Base-by-base conservation (phyloP, 2,329 filamentous ascomycete genomes). In the Escovopsis sp. region DNA sequence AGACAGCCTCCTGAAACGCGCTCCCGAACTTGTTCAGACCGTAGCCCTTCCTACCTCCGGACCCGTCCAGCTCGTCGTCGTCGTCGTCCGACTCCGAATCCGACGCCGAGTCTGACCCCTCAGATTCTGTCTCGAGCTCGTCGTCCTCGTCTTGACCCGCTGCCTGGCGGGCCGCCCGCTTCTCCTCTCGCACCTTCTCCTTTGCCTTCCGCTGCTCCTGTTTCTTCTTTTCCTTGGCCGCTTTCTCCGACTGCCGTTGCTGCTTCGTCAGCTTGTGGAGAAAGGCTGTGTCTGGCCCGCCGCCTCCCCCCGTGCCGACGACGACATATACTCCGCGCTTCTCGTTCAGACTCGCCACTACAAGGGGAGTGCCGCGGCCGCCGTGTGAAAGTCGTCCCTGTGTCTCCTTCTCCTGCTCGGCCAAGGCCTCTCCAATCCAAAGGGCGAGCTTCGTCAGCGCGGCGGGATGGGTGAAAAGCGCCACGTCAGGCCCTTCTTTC, bases 1-100 rank as follows among this genome's bases (percentile, higher is more conserved):
- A 73, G 2, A 94, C 82, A 1, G 96, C 90, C 51, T 94, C 86
- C 54, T 94, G 86, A 56, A 98, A 98, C 3, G 90, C 88, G 48
- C 79, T 86, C 7, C 90, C 90, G 50, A 98, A 98, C 34, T 81
- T 75, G 58, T 96, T 98, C 35, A 83, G 62, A 2, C 87, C 80
- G 36, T 82, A 80, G 0, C 79, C 77, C 41, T 72, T 72, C 33
- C 70, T 70, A 26, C 63, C 63, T 13, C 61, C 61, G 27, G 60
- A 59, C 27, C 70, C 68, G 7, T 68, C 63, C 6, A 72, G 72
- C 4, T 71, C 54, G 6, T 67, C 66, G 4, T 66, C 50, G 7
- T 67, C 58, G 4, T 53, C 54, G 6, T 63, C 62, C 4, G 56
- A 61, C 8, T 33, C 17, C 19, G 31, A 25, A 11, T 15, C 28